Evolutionary conservation across 2,329 filamentous ascomycete species (phyloP).

Genomic region (Coleophoma eucalyptorum): DNA sequence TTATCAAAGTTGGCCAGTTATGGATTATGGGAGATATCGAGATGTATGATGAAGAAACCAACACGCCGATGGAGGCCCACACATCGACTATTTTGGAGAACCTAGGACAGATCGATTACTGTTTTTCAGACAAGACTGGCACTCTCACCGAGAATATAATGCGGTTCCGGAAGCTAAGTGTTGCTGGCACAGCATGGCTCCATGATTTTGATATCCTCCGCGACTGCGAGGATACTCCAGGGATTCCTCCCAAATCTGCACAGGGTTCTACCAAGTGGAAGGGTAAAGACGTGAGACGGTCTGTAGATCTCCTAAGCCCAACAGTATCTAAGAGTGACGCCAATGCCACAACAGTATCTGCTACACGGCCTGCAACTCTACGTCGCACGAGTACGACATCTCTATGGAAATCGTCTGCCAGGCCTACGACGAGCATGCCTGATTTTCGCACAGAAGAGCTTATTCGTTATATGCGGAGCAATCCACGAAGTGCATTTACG

Average conservation of each 20-base stretch:
- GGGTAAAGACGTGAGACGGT: slow-evolving; percentile 17
- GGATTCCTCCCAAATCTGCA: slow-evolving; percentile 2
- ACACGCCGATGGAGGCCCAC: slow-evolving; percentile 85
- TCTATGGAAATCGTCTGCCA: slow-evolving; percentile 25
- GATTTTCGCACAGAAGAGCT: slow-evolving; percentile 68
- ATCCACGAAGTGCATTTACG: slow-evolving; percentile 74
- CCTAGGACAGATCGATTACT: slow-evolving; percentile 82
- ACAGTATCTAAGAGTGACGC: too few relatives aligned
- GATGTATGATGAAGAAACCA: slow-evolving; percentile 83
- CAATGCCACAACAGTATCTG: background rate
- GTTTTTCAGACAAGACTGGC: slow-evolving; percentile 94
- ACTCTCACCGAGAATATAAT: slow-evolving; percentile 93
- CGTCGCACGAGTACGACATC: slow-evolving; percentile 18
- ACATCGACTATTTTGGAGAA: slow-evolving; percentile 96
- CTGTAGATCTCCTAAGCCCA: background rate
- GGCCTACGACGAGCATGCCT: slow-evolving; percentile 39
- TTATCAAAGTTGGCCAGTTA: slow-evolving; percentile 77
- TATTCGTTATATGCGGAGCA: slow-evolving; percentile 70
- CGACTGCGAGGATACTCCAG: slow-evolving; percentile 13
- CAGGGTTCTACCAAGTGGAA: slow-evolving; percentile 7
- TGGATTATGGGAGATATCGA: slow-evolving; percentile 77
- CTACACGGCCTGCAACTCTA: slow-evolving; percentile 5
- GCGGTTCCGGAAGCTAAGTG: slow-evolving; percentile 90
- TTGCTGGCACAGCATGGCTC: slow-evolving; percentile 85
- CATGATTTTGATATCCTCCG: slow-evolving; percentile 63